phyloP scores from a whole-genome alignment of 2,329 filamentous ascomycete species.

The Fusarium tanahbumbuense region DNA sequence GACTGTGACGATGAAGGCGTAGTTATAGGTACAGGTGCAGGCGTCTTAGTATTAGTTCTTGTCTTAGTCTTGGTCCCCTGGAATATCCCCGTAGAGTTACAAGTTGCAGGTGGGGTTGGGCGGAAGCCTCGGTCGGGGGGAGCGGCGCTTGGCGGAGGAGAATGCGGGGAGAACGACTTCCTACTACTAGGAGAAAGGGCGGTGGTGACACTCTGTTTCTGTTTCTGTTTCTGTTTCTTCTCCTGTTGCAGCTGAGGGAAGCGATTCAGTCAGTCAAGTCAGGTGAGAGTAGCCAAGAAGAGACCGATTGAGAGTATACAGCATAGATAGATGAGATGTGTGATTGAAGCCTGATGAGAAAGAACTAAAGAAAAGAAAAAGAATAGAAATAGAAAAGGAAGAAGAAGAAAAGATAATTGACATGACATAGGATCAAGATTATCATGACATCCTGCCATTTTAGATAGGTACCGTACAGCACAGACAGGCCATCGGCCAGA shows the following conservation, averaged over 20 bases:
- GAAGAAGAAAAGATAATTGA: conserved; percentile 6
- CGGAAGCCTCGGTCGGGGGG: conserved; percentile 44
- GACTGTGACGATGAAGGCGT: conserved; percentile 41
- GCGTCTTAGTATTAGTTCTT: conserved; percentile 17
- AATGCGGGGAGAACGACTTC: conserved; percentile 41
- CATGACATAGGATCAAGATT: conserved; percentile 8
- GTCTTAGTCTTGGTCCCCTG: conserved; percentile 25
- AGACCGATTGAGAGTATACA: neutral
- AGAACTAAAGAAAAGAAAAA: neutral
- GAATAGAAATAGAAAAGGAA: neutral
- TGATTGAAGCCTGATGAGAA: neutral
- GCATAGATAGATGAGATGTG: neutral
- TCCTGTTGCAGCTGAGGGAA: conserved; percentile 20
- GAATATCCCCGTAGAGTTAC: conserved; percentile 17
- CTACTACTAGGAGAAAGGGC: neutral
- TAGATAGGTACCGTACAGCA: conserved; percentile 14
- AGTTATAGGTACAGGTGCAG: neutral
- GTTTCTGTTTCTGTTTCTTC: neutral
- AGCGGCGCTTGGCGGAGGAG: conserved; percentile 43
- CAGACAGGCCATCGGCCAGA: conserved; percentile 22
- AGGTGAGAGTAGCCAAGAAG: neutral
- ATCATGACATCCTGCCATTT: conserved; percentile 30
- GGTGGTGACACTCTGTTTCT: conserved; percentile 4
- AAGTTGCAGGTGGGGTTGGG: conserved; percentile 39
- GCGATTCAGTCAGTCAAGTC: conserved; percentile 9